These are phyloP conservation scores for Tolypocladium tropicale DNA, from an alignment of 2,329 filamentous ascomycete genomes.

Conservation along the genomic window DNA sequence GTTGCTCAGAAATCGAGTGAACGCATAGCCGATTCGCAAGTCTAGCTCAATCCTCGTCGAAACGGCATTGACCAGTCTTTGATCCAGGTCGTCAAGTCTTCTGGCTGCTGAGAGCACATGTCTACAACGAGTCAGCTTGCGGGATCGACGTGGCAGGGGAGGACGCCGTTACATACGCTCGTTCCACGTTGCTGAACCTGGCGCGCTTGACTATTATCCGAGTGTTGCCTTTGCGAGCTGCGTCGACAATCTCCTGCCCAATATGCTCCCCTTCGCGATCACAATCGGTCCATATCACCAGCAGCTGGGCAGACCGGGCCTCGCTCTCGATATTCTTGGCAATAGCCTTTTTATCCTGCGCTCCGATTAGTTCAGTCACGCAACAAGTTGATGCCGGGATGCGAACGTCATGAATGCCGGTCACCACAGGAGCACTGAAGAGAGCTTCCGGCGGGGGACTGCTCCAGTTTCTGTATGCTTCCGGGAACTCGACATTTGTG, in stretches of 20 bases:
- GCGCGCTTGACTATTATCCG: slow-evolving; percentile 74
- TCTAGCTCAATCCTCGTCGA: slow-evolving; percentile 85
- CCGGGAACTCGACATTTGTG: slow-evolving; percentile 66
- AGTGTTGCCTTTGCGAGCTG: slow-evolving; percentile 65
- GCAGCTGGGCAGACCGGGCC: slow-evolving; percentile 58
- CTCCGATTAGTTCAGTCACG: slow-evolving; percentile 5
- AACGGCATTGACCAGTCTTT: slow-evolving; percentile 79
- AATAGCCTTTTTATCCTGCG: slow-evolving; percentile 65
- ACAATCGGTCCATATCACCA: slow-evolving; percentile 99
- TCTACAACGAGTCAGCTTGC: slow-evolving; percentile 29
- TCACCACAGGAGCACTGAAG: slow-evolving; percentile 70
- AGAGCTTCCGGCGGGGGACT: slow-evolving; percentile 68
- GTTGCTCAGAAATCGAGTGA: slow-evolving; percentile 79
- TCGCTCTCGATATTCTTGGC: slow-evolving; percentile 77
- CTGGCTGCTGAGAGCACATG: slow-evolving; percentile 80
- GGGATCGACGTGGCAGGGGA: not conserved
- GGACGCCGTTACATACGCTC: slow-evolving; percentile 47
- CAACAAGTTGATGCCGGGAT: not conserved
- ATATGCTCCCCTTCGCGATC: slow-evolving; percentile 97
- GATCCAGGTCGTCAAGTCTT: slow-evolving; percentile 67
- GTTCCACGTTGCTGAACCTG: slow-evolving; percentile 90
- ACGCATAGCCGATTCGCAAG: slow-evolving; percentile 82
- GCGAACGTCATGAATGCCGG: slow-evolving; percentile 53
- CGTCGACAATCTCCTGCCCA: slow-evolving; percentile 76
- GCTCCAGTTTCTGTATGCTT: slow-evolving; percentile 67